Percentiles rank a stretch among this genome's conserved stretches.
Conservation (phyloP, 75 land plant genomes). For the Cryptomeria japonica region DNA sequence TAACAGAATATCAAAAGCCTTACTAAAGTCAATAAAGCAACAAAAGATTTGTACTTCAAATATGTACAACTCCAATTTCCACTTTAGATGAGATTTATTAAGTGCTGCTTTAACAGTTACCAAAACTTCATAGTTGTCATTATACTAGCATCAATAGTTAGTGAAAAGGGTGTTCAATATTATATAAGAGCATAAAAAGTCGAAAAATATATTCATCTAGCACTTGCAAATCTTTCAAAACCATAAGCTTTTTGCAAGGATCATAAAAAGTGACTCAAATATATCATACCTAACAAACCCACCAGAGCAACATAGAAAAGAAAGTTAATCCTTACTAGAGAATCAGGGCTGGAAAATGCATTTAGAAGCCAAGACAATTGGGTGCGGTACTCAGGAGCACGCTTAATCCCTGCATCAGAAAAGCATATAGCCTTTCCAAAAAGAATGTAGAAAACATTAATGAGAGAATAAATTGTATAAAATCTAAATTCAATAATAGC, state of each 20-base stretch:
- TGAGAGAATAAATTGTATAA: not conserved
- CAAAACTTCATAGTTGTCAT: not conserved
- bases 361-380: constrained; percentile 11
- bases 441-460: not conserved
- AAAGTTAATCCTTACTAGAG: not conserved
- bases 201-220: not conserved
- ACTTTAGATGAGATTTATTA: too few species aligned
- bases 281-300: not conserved
- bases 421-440: constrained; percentile 5
- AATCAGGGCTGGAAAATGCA: not conserved
- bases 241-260: not conserved
- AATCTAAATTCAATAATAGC: not conserved
- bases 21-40: too few species aligned
- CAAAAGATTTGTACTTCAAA: not conserved
- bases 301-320: not conserved
- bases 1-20: too few species aligned
- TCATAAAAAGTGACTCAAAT: not conserved
- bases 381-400: constrained; percentile 2
- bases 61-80: not conserved
- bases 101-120: not conserved
- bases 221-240: not conserved
- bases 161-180: not conserved
- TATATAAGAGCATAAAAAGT: not conserved
- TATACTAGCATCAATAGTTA: too few species aligned
- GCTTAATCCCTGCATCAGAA: constrained; percentile 12